Base-by-base conservation (phyloP, 345 rosid genomes). In the Murraya koenigii region DNA sequence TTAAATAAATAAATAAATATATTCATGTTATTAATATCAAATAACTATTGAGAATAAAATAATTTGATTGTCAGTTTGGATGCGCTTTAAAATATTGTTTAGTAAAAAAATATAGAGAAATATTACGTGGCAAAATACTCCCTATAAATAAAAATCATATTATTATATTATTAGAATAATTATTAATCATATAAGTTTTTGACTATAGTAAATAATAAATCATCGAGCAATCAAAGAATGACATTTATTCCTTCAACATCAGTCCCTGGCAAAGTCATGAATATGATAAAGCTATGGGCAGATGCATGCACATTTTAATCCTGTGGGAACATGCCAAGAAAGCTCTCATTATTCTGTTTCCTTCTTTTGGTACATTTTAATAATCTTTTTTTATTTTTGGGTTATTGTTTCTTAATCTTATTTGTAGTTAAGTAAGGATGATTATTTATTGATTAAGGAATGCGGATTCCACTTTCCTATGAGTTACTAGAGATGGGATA, bases 271-370 rank as follows among this genome's bases (percentile, higher is more conserved):
- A 3, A 11, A 2, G 49, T 13, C 5, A 3, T 44, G 49, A 13
- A 44, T 44, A 44, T 13, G 49, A 44, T 63, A 19, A 26, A 58
- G n/a, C 23, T 7, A 20, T 8, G 80, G 25, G 8, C 7, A 77
- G 77, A 60, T 80, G 74, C 83, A 81, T 77, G 77, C 54, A 58
- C n/a, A n/a, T n/a, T n/a, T n/a, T n/a, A n/a, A n/a, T 55, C 22
- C 1, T 19, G 1, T 5, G 63, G 30, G 71, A 52, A 69, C 14
- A 75, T 70, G 4, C 72, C 71, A 13, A 62, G 72, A 70, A 54
- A 63, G 62, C 33, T 75, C 33, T 75, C 56, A 52, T 52, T 52
- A 15, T 5, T 52, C 41, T 11, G 47, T 60, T 4, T 30, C 30
- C 2, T 68, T 38, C 22, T 38, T 19, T 39, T 5, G 13, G 8